A percentile compares a stretch with the other conserved stretches of the same genome.
Conservation (phyloP, 1,139 yeast genomes). For the Torulaspora pretoriensis region DNA sequence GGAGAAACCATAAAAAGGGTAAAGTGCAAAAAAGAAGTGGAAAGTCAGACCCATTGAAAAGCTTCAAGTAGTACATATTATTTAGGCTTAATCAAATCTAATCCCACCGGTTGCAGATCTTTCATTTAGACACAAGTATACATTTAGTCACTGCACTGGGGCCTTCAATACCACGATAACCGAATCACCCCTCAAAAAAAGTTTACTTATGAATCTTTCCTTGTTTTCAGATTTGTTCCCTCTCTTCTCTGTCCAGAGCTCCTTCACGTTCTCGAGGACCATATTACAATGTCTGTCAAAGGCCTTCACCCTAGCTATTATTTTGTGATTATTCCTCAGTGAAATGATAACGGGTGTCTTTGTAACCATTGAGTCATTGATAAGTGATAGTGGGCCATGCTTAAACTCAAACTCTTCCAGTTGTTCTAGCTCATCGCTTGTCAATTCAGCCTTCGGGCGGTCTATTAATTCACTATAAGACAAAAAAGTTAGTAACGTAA, state of each 20-base stretch:
- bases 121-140: neutral
- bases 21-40: conserved; percentile 40
- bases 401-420: conserved; percentile 87
- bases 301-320: conserved; percentile 85
- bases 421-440: conserved; percentile 72
- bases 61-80: conserved; percentile 39
- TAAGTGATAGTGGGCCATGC: conserved; percentile 86
- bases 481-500: neutral
- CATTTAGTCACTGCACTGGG: conserved; percentile 25
- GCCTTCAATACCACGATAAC: conserved; percentile 74
- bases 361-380: conserved; percentile 73
- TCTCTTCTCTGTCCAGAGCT: conserved; percentile 82
- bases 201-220: conserved; percentile 82
- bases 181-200: conserved; percentile 93
- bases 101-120: neutral
- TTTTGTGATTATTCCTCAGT: conserved; percentile 86
- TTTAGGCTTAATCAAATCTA: neutral
- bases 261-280: conserved; percentile 89
- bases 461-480: conserved; percentile 54
- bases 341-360: conserved; percentile 80
- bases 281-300: conserved; percentile 95
- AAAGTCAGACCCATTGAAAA: conserved; percentile 71
- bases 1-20: conserved; percentile 43
- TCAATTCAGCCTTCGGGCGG: conserved; percentile 73
- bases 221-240: conserved; percentile 64